These are phyloP conservation scores for Entomortierella beljakovae DNA, from an alignment of 192 early-diverging fungal species.

Conservation along the genomic window DNA sequence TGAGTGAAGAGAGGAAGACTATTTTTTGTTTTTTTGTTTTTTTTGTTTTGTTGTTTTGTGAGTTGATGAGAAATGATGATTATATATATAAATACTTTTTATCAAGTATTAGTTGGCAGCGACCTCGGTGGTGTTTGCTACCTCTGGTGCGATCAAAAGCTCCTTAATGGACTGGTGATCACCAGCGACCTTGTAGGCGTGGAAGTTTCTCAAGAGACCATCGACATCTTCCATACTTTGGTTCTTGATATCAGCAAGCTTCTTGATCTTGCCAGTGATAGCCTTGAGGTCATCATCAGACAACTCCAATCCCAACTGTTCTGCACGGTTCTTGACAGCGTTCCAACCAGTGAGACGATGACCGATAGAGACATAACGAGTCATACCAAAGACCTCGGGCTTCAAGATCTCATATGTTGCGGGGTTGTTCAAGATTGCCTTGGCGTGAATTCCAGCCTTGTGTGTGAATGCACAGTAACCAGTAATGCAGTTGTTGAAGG, in stretches of 20 bases:
- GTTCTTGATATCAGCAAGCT: conserved; percentile 92
- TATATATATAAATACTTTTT: background rate
- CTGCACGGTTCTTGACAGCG: conserved; percentile 98
- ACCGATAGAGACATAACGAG: conserved; percentile 95
- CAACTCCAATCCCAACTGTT: conserved; percentile 87
- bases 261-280: conserved; percentile 95
- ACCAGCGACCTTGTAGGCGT: conserved; percentile 73
- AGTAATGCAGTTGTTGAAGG: conserved; percentile 99
- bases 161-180: conserved; percentile 54
- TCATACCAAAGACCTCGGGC: conserved; percentile 99
- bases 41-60: conserved; percentile 10
- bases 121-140: background rate
- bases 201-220: conserved; percentile 79
- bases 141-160: conserved; percentile 39
- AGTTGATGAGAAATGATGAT: background rate
- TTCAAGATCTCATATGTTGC: conserved; percentile 98
- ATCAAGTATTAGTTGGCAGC: conserved; percentile 12
- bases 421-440: conserved; percentile 99
- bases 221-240: conserved; percentile 96
- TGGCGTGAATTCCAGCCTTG: conserved; percentile 99
- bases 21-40: conserved; percentile 8
- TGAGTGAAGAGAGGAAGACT: too few species aligned
- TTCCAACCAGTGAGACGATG: conserved; percentile 99
- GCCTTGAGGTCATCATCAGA: conserved; percentile 93
- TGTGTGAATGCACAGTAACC: conserved; percentile 99